Percentiles rank a stretch among this genome's conserved stretches.
Conservation (phyloP, 805 yeast species). For the Teunomyces tritomae region DNA sequence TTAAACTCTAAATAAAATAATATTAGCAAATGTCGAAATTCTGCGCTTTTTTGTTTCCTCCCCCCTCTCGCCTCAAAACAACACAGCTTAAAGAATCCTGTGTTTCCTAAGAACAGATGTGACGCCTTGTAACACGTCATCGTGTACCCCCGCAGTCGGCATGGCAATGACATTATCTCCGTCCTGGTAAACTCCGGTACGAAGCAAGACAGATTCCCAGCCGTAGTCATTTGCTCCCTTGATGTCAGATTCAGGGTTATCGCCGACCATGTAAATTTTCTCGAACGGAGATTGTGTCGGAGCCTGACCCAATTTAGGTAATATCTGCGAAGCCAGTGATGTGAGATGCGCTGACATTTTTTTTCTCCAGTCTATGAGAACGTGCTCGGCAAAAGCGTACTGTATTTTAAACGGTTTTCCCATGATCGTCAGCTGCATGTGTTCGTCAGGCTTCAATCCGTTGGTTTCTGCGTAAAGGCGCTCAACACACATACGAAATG, state of each 20-base stretch:
- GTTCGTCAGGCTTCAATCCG: constrained; percentile 30
- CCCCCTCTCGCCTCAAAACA: neutral
- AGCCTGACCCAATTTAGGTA: constrained; percentile 47
- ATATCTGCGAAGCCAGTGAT: constrained; percentile 20
- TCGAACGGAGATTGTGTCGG: constrained; percentile 38
- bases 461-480: constrained; percentile 56
- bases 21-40: neutral
- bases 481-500: constrained; percentile 64
- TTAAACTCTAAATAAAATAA: neutral
- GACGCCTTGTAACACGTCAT: constrained; percentile 48
- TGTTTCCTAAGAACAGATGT: constrained; percentile 17
- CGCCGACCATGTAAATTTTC: constrained; percentile 92
- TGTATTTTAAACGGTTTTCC: constrained; percentile 83
- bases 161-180: constrained; percentile 46
- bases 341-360: constrained; percentile 23
- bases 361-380: constrained; percentile 55
- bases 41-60: neutral
- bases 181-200: constrained; percentile 83
- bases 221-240: constrained; percentile 84
- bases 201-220: constrained; percentile 82
- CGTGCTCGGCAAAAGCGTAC: constrained; percentile 79
- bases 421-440: constrained; percentile 46
- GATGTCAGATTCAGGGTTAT: constrained; percentile 92
- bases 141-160: constrained; percentile 51
- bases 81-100: neutral